A percentile compares a stretch with the other conserved stretches of the same genome.
These are phyloP conservation scores for Lycium ferocissimum DNA, from an alignment of 257 asterid genomes.

Conservation along the genomic window DNA sequence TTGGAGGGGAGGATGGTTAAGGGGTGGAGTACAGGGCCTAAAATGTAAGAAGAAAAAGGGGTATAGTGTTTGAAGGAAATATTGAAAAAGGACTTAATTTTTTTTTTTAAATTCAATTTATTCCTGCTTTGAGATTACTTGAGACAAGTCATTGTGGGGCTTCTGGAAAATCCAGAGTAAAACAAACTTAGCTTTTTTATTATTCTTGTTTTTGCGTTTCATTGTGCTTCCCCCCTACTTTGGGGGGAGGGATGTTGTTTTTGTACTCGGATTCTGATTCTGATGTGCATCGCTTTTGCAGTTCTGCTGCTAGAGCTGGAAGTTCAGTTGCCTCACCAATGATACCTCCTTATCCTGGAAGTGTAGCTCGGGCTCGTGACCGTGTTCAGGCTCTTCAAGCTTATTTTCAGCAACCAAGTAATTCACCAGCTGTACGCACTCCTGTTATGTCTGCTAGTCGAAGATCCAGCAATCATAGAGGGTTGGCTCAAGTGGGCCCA, in stretches of 20 bases:
- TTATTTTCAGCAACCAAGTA: slow-evolving; percentile 71
- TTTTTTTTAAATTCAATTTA: background rate
- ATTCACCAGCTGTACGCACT: slow-evolving; percentile 50
- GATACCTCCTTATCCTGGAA: slow-evolving; percentile 70
- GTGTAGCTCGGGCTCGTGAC: slow-evolving; percentile 66
- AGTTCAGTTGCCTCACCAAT: slow-evolving; percentile 63
- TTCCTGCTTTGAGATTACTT: slow-evolving; percentile 25
- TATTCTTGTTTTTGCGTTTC: background rate
- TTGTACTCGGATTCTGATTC: background rate
- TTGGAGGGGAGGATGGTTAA: background rate
- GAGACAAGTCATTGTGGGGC: slow-evolving; percentile 16
- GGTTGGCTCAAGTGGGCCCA: slow-evolving; percentile 57
- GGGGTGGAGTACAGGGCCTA: background rate
- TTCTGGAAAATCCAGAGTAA: background rate
- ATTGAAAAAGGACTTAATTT: background rate
- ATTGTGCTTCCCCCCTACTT: background rate
- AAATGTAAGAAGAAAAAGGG: background rate
- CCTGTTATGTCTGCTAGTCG: slow-evolving; percentile 53
- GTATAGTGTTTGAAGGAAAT: background rate
- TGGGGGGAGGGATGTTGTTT: background rate
- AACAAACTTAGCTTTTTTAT: background rate
- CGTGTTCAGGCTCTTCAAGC: slow-evolving; percentile 74
- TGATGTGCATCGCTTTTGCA: slow-evolving; percentile 37
- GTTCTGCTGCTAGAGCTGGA: slow-evolving; percentile 77
- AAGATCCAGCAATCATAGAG: slow-evolving; percentile 63